Conservation (phyloP, 2,329 filamentous ascomycete genomes). For the Pestalotiopsis sp. region DNA sequence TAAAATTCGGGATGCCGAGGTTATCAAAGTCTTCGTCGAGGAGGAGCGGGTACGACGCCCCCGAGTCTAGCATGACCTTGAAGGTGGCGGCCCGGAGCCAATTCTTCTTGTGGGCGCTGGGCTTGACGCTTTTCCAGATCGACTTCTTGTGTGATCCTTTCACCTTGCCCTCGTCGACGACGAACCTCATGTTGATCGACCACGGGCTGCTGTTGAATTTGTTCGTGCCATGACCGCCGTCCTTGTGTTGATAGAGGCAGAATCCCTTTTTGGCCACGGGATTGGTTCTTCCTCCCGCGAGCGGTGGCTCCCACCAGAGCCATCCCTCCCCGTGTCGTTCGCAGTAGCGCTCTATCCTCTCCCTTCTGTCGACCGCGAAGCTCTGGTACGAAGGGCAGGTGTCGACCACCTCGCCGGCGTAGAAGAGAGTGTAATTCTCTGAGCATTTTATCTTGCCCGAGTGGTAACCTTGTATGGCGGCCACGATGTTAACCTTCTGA, state of each 20-base stretch:
- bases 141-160: not conserved
- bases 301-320: conserved; percentile 49
- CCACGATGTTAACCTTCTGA: conserved; percentile 43
- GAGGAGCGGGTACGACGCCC: conserved; percentile 44
- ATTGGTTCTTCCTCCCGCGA: conserved; percentile 26
- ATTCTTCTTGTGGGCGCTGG: not conserved
- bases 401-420: conserved; percentile 44
- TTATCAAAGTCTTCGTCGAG: conserved; percentile 34
- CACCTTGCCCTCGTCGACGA: conserved; percentile 18
- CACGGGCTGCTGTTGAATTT: conserved; percentile 28
- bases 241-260: conserved; percentile 24
- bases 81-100: conserved; percentile 25
- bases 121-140: not conserved
- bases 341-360: conserved; percentile 41
- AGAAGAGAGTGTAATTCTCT: conserved; percentile 42
- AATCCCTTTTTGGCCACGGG: conserved; percentile 34
- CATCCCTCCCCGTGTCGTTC: conserved; percentile 40
- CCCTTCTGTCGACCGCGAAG: conserved; percentile 39
- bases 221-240: not conserved
- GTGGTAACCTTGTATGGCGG: conserved; percentile 43
- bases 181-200: conserved; percentile 18
- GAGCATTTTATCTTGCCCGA: conserved; percentile 42
- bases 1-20: conserved; percentile 33
- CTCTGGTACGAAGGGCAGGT: conserved; percentile 37
- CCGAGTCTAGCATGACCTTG: conserved; percentile 42